These are phyloP conservation scores for Gaultheria prostrata DNA, from an alignment of 148 eudicot species.

Conservation along the genomic window DNA sequence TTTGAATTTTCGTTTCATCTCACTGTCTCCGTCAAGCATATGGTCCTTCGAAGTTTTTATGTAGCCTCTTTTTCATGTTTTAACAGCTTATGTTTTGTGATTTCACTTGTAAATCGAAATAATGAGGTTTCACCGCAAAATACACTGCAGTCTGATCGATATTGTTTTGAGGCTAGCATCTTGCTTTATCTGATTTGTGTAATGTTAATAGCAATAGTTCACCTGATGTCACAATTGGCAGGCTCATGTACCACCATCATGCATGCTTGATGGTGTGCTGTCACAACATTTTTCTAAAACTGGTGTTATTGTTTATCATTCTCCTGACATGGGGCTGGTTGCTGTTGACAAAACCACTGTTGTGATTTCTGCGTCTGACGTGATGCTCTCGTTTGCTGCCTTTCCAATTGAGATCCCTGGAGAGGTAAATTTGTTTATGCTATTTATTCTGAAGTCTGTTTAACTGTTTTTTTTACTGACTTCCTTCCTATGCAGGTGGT, in stretches of 20 bases:
- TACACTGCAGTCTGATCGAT: background rate
- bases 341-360: constrained; percentile 96
- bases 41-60: background rate
- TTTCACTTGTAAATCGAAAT: background rate
- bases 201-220: background rate
- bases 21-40: background rate
- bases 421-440: constrained; percentile 48
- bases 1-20: background rate
- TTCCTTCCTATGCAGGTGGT: constrained; percentile 56
- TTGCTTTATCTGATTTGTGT: constrained; percentile 5
- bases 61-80: background rate
- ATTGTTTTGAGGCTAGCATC: background rate
- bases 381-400: constrained; percentile 94
- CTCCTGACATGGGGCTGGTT: constrained; percentile 79
- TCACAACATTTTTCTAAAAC: constrained; percentile 91
- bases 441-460: background rate
- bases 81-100: background rate
- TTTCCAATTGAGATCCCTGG: constrained; percentile 94
- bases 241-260: constrained; percentile 98
- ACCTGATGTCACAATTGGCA: constrained; percentile 26
- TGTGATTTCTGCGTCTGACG: constrained; percentile 82
- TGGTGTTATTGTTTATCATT: constrained; percentile 87
- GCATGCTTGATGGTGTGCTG: constrained; percentile 95
- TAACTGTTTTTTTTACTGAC: constrained; percentile 11
- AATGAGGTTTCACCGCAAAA: background rate